These are phyloP conservation scores for Tricharina praecox DNA, from an alignment of 495 filamentous ascomycete species.

Conservation along the genomic window DNA sequence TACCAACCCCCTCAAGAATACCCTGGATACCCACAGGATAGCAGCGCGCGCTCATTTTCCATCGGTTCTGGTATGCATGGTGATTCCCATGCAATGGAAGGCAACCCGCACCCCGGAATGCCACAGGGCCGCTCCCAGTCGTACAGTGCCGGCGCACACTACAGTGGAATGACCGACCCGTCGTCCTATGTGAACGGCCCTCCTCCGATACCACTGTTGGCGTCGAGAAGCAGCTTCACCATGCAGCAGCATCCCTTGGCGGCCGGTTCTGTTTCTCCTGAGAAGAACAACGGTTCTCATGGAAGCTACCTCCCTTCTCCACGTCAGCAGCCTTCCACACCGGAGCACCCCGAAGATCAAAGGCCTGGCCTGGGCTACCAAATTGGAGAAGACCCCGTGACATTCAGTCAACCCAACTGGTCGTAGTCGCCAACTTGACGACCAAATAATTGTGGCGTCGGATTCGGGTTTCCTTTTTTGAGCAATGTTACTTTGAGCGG, in stretches of 20 bases:
- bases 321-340: no score
- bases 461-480: no score
- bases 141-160: not conserved
- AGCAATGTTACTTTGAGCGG: no score
- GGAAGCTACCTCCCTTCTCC: no score
- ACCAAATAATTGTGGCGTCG: no score
- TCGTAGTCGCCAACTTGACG: no score
- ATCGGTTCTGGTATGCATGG: not conserved
- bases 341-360: no score
- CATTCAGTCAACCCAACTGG: no score
- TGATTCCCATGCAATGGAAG: not conserved
- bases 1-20: not conserved
- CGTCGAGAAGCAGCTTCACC: no score
- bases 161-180: not conserved
- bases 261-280: not conserved
- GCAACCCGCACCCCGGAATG: not conserved
- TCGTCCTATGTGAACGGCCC: not conserved
- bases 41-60: not conserved
- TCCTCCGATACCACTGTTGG: not conserved
- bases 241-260: not conserved
- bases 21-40: not conserved
- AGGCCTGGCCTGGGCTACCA: no score
- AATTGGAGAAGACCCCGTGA: no score
- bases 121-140: not conserved
- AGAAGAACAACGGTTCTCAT: not conserved